phyloP scores from a whole-genome alignment of 2,329 filamentous ascomycete genomes.

The Dactylellina sp. region DNA sequence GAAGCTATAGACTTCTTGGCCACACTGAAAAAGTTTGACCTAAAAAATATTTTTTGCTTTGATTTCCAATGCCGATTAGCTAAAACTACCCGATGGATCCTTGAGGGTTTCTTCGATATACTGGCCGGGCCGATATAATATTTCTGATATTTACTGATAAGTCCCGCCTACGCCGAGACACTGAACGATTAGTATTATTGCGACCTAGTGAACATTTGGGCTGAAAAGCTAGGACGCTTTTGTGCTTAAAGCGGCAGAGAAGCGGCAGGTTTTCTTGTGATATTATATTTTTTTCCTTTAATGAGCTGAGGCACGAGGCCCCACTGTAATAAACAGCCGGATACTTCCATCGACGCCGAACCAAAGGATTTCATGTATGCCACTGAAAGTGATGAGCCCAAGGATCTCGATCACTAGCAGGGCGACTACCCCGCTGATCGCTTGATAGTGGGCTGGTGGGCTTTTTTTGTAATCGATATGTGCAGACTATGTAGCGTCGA shows the following conservation, averaged over 20 bases:
- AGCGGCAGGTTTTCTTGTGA: slow-evolving; percentile 27
- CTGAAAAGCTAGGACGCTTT: slow-evolving; percentile 37
- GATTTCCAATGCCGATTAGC: slow-evolving; percentile 19
- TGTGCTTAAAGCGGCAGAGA: slow-evolving; percentile 42
- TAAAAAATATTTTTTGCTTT: neutral
- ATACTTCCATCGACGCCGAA: slow-evolving; percentile 29
- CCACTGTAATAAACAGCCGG: too few species aligned
- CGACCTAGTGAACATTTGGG: neutral
- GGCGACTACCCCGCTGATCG: slow-evolving; percentile 39
- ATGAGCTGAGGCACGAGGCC: too few species aligned
- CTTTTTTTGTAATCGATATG: slow-evolving; percentile 29
- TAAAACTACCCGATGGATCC: slow-evolving; percentile 30
- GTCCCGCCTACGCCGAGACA: slow-evolving; percentile 6
- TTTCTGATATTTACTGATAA: slow-evolving; percentile 1
- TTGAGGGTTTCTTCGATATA: slow-evolving; percentile 16
- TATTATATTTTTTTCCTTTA: slow-evolving; percentile 32
- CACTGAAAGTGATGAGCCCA: slow-evolving; percentile 7
- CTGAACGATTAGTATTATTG: slow-evolving; percentile 20
- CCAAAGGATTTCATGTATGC: slow-evolving; percentile 31
- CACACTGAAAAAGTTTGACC: neutral
- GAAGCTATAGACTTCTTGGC: neutral
- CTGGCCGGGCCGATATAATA: slow-evolving; percentile 6
- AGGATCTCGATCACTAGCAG: slow-evolving; percentile 25
- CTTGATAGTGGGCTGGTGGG: slow-evolving; percentile 6
- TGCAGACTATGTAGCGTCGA: slow-evolving; percentile 7